Percentiles rank a stretch among this genome's conserved stretches.
Conservation (phyloP, 768 basidiomycete species). For the Boletus pseudopeckii region DNA sequence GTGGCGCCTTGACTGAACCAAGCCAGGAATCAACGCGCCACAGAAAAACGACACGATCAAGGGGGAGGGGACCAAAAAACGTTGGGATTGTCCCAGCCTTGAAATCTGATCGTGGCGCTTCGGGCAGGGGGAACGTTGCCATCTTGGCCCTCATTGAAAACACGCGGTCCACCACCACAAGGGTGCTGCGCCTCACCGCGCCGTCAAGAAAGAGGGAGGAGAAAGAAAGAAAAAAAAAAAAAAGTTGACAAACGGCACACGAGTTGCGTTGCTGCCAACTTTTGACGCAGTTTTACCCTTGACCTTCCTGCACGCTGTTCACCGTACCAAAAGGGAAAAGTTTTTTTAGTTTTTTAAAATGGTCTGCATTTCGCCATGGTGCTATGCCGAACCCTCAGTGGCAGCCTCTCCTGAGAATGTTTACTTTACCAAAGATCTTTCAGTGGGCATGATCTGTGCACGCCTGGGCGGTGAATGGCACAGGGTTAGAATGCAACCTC, state of each 20-base stretch:
- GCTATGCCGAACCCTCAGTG: neutral
- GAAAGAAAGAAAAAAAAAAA: neutral
- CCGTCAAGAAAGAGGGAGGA: neutral
- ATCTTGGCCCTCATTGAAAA: slow-evolving; percentile 24
- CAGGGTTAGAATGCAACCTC: slow-evolving; percentile 13
- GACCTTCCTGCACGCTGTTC: neutral
- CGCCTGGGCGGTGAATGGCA: slow-evolving; percentile 4
- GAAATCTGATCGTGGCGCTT: slow-evolving; percentile 2
- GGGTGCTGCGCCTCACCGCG: slow-evolving; percentile 9
- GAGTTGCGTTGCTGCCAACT: neutral
- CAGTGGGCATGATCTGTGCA: neutral
- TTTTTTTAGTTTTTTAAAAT: neutral
- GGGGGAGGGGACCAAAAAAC: neutral
- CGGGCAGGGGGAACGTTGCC: neutral
- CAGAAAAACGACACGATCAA: slow-evolving; percentile 4
- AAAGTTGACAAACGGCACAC: neutral
- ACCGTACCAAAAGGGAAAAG: neutral
- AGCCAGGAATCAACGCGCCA: neutral
- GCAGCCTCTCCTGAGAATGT: neutral
- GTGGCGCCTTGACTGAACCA: neutral
- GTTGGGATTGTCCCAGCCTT: neutral
- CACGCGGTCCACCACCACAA: slow-evolving; percentile 11
- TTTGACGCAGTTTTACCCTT: neutral
- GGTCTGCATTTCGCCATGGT: neutral
- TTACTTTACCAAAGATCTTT: neutral